phyloP scores from a whole-genome alignment of 1,284 basidiomycete genomes.

The Kwoniella shivajii region DNA sequence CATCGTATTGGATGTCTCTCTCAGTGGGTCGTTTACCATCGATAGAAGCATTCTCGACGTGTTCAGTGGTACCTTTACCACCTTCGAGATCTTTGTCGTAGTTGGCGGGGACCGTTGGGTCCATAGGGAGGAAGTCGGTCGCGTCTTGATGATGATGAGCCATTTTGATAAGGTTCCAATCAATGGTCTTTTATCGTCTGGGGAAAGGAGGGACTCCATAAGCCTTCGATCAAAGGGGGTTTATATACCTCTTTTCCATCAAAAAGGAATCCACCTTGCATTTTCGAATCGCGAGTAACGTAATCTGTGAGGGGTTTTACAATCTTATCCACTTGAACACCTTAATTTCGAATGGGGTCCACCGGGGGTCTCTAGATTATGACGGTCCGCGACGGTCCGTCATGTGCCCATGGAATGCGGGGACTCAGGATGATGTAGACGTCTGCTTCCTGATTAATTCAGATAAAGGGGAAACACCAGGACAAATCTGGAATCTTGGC shows the following conservation, averaged over 20 bases:
- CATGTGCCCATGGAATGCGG: too few species aligned
- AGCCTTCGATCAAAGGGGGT: neutral
- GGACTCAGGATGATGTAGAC: neutral
- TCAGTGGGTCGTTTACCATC: slow-evolving; percentile 8
- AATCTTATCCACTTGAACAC: too few species aligned
- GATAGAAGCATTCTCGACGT: slow-evolving; percentile 26
- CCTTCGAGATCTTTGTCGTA: slow-evolving; percentile 20
- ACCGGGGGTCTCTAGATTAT: slow-evolving; percentile 5
- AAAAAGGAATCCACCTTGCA: slow-evolving; percentile 2
- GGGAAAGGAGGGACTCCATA: slow-evolving; percentile 1
- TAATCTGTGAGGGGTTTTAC: neutral
- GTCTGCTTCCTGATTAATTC: neutral
- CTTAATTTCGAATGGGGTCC: slow-evolving; percentile 7
- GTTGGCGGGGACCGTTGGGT: slow-evolving; percentile 6
- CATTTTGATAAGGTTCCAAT: neutral
- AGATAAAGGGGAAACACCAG: too few species aligned
- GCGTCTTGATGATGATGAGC: slow-evolving; percentile 9
- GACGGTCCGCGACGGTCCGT: neutral
- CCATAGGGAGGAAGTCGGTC: slow-evolving; percentile 19
- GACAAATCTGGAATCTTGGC: too few species aligned
- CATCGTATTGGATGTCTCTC: slow-evolving; percentile 19
- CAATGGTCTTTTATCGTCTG: slow-evolving; percentile 2
- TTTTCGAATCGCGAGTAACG: neutral
- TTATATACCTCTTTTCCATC: neutral
- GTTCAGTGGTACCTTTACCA: slow-evolving; percentile 22